Evolutionary conservation across 2,329 filamentous ascomycete genomes (phyloP).

Genomic region (Fusarium camptoceras): DNA sequence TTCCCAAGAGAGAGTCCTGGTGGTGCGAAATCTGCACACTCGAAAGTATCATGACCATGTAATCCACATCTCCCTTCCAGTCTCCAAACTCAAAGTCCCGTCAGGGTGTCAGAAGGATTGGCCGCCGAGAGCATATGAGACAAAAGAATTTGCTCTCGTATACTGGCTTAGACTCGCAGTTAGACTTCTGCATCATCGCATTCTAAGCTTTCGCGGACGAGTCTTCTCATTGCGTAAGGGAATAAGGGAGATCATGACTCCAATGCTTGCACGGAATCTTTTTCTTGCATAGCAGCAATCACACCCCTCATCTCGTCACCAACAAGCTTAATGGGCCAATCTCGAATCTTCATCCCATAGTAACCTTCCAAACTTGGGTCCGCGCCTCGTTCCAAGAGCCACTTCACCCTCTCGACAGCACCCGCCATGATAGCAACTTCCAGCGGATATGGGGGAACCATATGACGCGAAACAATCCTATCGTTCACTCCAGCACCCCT

Average conservation of each 20-base stretch:
- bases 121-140: not conserved
- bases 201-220: not conserved
- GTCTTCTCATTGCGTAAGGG: too few relatives aligned
- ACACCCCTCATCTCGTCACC: slow-evolving; percentile 32
- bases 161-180: not conserved
- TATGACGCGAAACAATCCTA: slow-evolving; percentile 5
- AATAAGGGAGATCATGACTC: too few relatives aligned
- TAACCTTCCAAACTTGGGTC: slow-evolving; percentile 24
- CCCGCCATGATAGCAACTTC: slow-evolving; percentile 37
- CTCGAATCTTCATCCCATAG: slow-evolving; percentile 23
- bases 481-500: slow-evolving; percentile 31
- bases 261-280: not conserved
- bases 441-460: slow-evolving; percentile 28
- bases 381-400: slow-evolving; percentile 34
- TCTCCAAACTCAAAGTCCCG: not conserved
- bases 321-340: not conserved
- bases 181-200: not conserved
- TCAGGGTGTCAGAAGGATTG: not conserved
- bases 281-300: not conserved
- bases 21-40: not conserved
- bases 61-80: not conserved
- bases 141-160: not conserved
- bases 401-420: slow-evolving; percentile 32
- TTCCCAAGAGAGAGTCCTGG: not conserved
- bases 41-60: not conserved